Percentiles rank a stretch among this genome's conserved stretches.
Evolutionary conservation across 2,329 filamentous ascomycete genomes (phyloP).

Genomic region (Colletotrichum sp.): DNA sequence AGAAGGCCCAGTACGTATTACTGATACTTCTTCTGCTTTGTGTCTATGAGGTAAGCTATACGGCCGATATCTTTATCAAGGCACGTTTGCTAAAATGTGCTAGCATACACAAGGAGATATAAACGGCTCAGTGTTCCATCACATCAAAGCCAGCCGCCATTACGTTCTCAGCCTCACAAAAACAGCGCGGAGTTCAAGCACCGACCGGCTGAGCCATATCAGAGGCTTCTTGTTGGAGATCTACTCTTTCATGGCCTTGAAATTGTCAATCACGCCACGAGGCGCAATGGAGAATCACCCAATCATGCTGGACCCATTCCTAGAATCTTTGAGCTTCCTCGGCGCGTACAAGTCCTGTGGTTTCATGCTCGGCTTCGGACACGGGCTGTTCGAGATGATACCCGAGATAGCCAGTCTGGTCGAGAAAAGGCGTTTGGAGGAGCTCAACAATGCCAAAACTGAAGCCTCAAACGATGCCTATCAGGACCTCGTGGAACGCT

Average conservation of each 20-base stretch:
- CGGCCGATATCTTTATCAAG: background rate
- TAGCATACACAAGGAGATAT: background rate
- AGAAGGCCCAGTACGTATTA: background rate
- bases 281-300: background rate
- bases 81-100: accelerated
- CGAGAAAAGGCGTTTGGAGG: background rate
- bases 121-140: background rate
- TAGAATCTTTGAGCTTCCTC: background rate
- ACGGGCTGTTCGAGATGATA: background rate
- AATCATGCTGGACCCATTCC: background rate
- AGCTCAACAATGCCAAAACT: background rate
- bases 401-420: background rate
- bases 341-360: background rate
- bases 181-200: accelerated
- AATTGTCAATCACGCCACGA: background rate
- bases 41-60: background rate
- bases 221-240: background rate
- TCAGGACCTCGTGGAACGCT: background rate
- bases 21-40: background rate
- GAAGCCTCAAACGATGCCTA: accelerated
- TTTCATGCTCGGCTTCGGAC: background rate
- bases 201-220: background rate
- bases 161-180: background rate
- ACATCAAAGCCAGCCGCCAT: background rate
- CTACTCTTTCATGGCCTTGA: background rate